Evolutionary conservation across 1,139 yeast genomes (phyloP), one percentile per base, ranked within the genome.

Genomic region (Suzukiozyma palmioleophila): DNA sequence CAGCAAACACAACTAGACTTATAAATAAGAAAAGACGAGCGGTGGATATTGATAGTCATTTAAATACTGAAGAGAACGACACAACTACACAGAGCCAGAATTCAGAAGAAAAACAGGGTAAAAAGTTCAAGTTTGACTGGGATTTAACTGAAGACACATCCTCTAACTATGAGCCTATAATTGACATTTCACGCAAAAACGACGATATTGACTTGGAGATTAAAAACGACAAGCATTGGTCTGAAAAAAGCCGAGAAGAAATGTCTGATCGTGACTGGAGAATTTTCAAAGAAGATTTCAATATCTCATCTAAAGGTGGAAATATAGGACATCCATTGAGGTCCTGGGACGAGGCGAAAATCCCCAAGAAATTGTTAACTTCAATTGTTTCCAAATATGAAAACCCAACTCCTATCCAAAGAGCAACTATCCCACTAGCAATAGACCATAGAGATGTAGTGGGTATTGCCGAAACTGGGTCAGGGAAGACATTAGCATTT

Each of bases 391-490:
- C 59, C 0, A 47, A 48, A 8, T 86, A 76, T 51, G 49, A 47
- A 1, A 76, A 75, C 7, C 96, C 98, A 1, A 86, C 97, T 0
- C 92, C 97, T 0, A 83, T 92, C 43, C 98, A 92, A 56, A 64
- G 96, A 45, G 95, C 94, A 0, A 75, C 97, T 0, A 78, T 90
- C 10, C 97, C 97, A 0, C 68, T 84, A 34, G 86, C 87, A 0
- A 50, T 84, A 27, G 56, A 64, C 0, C 63, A 70, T 3, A 58
- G 75, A 32, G 97, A 92, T 57, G 71, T 88, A 3, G 73, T 90
- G 21, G 97, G 96, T 21, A 77, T 90, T n/a, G 97, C 97, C 0
- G 92, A 89, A 50, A 92, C 98, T 0, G 98, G 97, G 18, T 86
- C 96, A 0, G 98, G 97, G 54, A 92, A 92, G 57, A 92, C 98